phyloP scores from a whole-genome alignment of 2,329 filamentous ascomycete genomes.

The Coniochaeta pulveracea region DNA sequence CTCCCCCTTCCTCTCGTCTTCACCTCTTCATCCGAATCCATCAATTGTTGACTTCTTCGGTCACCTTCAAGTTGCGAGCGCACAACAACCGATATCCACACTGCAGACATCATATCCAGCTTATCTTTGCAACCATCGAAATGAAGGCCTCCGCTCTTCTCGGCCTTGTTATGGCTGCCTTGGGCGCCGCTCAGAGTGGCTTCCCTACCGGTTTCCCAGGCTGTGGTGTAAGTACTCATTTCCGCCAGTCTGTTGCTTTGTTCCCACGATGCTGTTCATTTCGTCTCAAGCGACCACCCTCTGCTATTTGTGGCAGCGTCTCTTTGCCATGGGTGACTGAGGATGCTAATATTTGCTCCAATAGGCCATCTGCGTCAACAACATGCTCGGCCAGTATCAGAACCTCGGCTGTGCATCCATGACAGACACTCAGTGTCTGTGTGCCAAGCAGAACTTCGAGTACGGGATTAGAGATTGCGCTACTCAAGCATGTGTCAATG shows the following conservation, averaged over 20 bases:
- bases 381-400: constrained; percentile 35
- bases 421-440: constrained; percentile 34
- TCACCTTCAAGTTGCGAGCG: not conserved
- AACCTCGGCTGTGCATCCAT: constrained; percentile 31
- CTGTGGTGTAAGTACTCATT: constrained; percentile 39
- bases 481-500: constrained; percentile 24
- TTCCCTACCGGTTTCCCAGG: constrained; percentile 27
- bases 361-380: constrained; percentile 35
- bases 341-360: constrained; percentile 13
- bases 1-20: not conserved
- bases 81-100: constrained; percentile 1
- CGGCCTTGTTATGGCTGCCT: constrained; percentile 25
- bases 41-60: not conserved
- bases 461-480: constrained; percentile 42
- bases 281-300: not conserved
- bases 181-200: constrained; percentile 25
- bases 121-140: constrained; percentile 10
- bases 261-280: no score
- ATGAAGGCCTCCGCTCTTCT: constrained; percentile 38
- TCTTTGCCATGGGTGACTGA: not conserved
- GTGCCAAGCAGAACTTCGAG: constrained; percentile 31
- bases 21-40: constrained; percentile 1
- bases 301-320: not conserved
- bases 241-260: no score
- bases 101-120: constrained; percentile 5